Evolutionary conservation across 805 yeast genomes (phyloP), one percentile per base, ranked within the genome.

Genomic region (Suhomyces tanzawaensis): DNA sequence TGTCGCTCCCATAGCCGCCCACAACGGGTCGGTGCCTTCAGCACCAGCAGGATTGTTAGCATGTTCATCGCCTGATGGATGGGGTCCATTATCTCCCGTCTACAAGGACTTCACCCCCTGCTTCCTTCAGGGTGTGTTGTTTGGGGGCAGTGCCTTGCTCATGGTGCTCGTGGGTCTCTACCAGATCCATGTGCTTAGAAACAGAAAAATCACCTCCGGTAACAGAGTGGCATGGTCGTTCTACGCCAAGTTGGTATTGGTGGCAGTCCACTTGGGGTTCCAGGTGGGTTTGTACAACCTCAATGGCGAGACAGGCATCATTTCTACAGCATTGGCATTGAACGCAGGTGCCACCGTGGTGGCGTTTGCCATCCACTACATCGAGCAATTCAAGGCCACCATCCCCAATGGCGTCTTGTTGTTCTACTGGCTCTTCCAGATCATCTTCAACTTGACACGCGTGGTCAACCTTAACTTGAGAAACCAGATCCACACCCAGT

Each of bases 371-470:
- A 60, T 88, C 24, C 83, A 87, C 41, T 84, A 79, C 60, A 56
- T 84, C 41, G 97, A 91, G 57, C 82, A 79, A 52, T 76, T 72
- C 58, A 79, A 85, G 55, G 56, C 80, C 8, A 71, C 64, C 29
- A 75, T 85, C 16, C 79, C 96, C 1, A 77, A 74, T 48, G 82
- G 91, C 2, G 68, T 77, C 0, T 62, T 89, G 32, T 72, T 91
- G 27, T 70, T 82, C 45, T 91, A 77, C 61, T 91, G 96, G 96
- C 64, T 84, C 32, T 68, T 80, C 40, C 68, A 74, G 28, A 49
- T 74, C 1, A 37, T 82, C 4, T 65, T 78, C 24, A 75, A 76
- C 16, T 39, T 65, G 8, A 62, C 76, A 26, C 74, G 76, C 45
- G 49, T 76, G 4, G 48, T 62, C 27, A 72, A 74, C 45, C 51